Base-by-base conservation (phyloP, 805 yeast species). In the Danielia reshetovae region DNA sequence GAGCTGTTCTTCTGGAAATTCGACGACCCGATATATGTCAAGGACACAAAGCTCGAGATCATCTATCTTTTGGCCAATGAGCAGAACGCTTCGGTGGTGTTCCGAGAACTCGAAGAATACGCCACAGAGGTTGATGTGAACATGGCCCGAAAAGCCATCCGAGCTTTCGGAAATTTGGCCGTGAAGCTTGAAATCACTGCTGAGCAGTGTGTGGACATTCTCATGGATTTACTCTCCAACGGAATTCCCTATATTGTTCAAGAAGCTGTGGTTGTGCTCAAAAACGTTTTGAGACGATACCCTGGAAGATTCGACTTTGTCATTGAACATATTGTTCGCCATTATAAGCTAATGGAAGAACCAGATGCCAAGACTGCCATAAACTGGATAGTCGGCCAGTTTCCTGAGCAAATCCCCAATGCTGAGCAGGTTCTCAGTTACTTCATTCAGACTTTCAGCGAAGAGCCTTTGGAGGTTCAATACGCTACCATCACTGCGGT, bases 141-240 rank as follows among this genome's bases (percentile, higher is more conserved):
- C 38, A 86, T 88, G 81, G 85, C 89, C 2, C 68, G 95, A 36
- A 85, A 87, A 50, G 88, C 97, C 0, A 78, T 90, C 3, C 64
- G 95, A 39, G 95, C 96, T 0, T 78, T 90, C 42, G 97, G 97
- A 2, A 85, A 88, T 51, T 63, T 90, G 14, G 95, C 96, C 0
- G 78, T 88, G 18, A 86, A 85, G 51, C 59, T 87, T 11, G 78
- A 77, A 17, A 56, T 57, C 7, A 77, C 85, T 0, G 79, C 89
- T 0, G 61, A 67, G 4, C 67, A 67, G 16, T 85, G 95, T 56
- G 81, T 85, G 3, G 71, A 72, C 5, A 74, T 78, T 1, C 57
- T 89, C 6, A 49, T 75, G 24, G 79, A 73, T 19, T 67, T 87
- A 35, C 59, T 81, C 1, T 65, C 79, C 4, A 79, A 79, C 40